A percentile compares a stretch with the other conserved stretches of the same genome.
Conservation (phyloP, 352 stramenopile genomes). For the Globisporangium carolinianum region DNA sequence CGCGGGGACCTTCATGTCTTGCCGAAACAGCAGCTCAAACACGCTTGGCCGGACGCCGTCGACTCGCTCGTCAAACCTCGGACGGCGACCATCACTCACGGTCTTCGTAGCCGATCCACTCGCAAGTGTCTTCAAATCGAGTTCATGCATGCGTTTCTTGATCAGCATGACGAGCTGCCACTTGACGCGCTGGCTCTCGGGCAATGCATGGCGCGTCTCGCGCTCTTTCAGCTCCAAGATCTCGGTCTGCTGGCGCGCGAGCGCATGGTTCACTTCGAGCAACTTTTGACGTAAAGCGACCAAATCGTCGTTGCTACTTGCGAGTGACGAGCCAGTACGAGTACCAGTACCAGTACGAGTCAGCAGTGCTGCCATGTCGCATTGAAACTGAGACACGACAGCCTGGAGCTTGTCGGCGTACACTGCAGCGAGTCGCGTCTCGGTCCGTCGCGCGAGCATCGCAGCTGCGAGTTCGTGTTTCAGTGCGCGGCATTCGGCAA, state of each 20-base stretch:
- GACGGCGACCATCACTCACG: background rate
- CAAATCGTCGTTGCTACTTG: constrained; percentile 35
- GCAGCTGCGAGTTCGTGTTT: constrained; percentile 51
- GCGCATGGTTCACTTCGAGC: constrained; percentile 52
- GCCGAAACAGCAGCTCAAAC: constrained; percentile 53
- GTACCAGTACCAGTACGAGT: no score
- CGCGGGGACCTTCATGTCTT: constrained; percentile 29
- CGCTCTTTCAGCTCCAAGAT: constrained; percentile 60
- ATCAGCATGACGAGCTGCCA: constrained; percentile 52
- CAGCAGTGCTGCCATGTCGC: constrained; percentile 13
- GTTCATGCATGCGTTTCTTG: constrained; percentile 52
- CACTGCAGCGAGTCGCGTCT: constrained; percentile 29
- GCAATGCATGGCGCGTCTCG: constrained; percentile 49
- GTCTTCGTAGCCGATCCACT: background rate
- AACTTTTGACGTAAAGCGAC: constrained; percentile 52
- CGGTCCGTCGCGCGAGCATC: constrained; percentile 35
- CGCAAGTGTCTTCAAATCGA: constrained; percentile 42
- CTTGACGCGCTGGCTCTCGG: constrained; percentile 60
- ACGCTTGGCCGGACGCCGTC: constrained; percentile 57
- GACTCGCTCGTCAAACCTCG: constrained; percentile 41
- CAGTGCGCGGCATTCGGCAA: constrained; percentile 52
- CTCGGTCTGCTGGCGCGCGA: constrained; percentile 56
- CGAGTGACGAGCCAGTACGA: no score
- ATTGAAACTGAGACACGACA: constrained; percentile 52
- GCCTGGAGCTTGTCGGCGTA: constrained; percentile 43